Conservation (phyloP, 148 eudicot genomes). For the Polygonum maritimum region DNA sequence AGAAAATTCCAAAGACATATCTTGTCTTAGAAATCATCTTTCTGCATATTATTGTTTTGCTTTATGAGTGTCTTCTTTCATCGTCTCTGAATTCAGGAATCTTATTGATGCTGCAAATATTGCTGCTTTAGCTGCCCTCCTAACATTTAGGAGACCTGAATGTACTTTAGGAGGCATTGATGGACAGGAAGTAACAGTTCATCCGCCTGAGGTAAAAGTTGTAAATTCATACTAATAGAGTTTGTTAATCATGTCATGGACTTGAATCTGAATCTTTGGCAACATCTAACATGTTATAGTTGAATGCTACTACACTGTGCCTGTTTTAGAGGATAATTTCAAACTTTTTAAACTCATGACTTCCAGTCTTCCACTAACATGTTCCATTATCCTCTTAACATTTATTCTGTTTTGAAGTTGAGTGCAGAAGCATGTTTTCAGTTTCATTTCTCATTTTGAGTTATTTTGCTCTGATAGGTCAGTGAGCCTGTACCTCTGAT, state of each 20-base stretch:
- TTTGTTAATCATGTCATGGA: neutral
- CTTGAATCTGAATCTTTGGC: neutral
- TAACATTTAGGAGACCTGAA: slow-evolving; percentile 84
- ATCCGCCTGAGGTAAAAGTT: slow-evolving; percentile 60
- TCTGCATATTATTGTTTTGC: neutral
- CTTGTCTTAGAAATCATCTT: neutral
- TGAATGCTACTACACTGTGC: neutral
- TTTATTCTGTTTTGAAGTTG: neutral
- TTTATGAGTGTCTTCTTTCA: slow-evolving; percentile 4
- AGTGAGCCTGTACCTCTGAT: slow-evolving; percentile 70
- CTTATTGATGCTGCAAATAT: slow-evolving; percentile 97
- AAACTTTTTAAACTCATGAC: neutral
- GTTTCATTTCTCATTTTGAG: slow-evolving; percentile 1
- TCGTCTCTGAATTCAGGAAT: slow-evolving; percentile 42
- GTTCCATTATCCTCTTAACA: neutral
- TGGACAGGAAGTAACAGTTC: slow-evolving; percentile 65
- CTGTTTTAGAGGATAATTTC: neutral
- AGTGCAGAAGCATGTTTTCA: neutral
- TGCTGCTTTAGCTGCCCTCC: slow-evolving; percentile 90
- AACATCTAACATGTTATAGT: neutral
- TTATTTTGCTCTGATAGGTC: slow-evolving; percentile 40
- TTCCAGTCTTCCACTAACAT: neutral
- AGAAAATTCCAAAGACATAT: neutral
- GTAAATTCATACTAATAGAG: neutral
- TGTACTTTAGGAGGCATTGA: slow-evolving; percentile 76